These are phyloP conservation scores for Anthracocystis setariae DNA, from an alignment of 1,284 basidiomycete species.

Conservation along the genomic window DNA sequence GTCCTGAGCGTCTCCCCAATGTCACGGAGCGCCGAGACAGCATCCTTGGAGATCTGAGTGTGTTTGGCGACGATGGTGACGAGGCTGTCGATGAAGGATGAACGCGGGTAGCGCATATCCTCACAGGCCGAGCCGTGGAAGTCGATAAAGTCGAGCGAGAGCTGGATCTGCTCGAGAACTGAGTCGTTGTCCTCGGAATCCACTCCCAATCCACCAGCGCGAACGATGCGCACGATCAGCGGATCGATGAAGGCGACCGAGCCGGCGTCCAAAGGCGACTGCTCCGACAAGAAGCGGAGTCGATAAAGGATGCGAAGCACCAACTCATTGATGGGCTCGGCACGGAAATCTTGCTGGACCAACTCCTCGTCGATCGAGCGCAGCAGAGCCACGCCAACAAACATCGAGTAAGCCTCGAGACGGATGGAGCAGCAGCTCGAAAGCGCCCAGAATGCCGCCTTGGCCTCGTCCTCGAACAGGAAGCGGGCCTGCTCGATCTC, in stretches of 20 bases:
- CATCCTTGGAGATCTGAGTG: slow-evolving; percentile 85
- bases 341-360: slow-evolving; percentile 53
- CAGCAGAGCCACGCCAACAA: slow-evolving; percentile 52
- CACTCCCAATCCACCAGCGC: slow-evolving; percentile 76
- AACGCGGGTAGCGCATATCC: slow-evolving; percentile 65
- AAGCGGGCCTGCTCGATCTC: slow-evolving; percentile 42
- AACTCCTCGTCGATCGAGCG: slow-evolving; percentile 56
- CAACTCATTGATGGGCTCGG: slow-evolving; percentile 71
- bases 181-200: slow-evolving; percentile 75
- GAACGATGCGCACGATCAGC: slow-evolving; percentile 78
- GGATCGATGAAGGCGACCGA: slow-evolving; percentile 86
- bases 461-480: slow-evolving; percentile 40
- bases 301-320: slow-evolving; percentile 88
- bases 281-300: slow-evolving; percentile 82
- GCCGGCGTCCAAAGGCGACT: slow-evolving; percentile 81
- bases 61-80: slow-evolving; percentile 81
- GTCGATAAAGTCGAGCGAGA: slow-evolving; percentile 84
- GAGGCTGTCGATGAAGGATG: slow-evolving; percentile 75
- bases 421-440: slow-evolving; percentile 54
- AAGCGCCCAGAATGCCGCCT: slow-evolving; percentile 48
- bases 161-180: slow-evolving; percentile 84
- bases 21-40: slow-evolving; percentile 82
- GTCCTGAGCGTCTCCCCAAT: slow-evolving; percentile 81
- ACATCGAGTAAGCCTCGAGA: slow-evolving; percentile 51
- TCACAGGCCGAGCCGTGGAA: slow-evolving; percentile 86